Evolutionary conservation across 768 basidiomycete genomes (phyloP), one percentile per base, ranked within the genome.

Genomic region (Rhodotorula diobovata): DNA sequence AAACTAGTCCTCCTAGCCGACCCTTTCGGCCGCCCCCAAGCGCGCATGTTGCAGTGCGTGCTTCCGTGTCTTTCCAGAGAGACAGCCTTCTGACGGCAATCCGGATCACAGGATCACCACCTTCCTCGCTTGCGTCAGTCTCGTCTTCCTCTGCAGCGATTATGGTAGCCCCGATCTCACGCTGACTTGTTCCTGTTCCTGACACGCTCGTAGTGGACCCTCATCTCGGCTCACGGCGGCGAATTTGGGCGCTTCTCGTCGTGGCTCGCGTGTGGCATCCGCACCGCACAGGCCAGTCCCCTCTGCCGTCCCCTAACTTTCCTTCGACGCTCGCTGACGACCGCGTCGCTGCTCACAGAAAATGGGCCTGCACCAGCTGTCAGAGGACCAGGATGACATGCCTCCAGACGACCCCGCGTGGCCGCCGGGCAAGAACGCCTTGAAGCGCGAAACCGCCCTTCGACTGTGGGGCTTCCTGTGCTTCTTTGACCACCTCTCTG

Each of bases 351-450:
- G 41, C 18, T 18, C 8, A 4, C 51, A 71, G 56, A 59, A 61
- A 9, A 63, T 74, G 2, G 69, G 69, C 14, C 61, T 74, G 6
- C 73, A 74, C 30, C 69, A 63, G 4, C 55, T 74, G 20, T 62
- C 66, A 15, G 63, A 45, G 63, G 61, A 68, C 43, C 66, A 55
- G 6, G 73, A 74, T 28, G 12, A 37, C 21, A 71, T 71, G 69
- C 73, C 73, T 39, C 62, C 57, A 2, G 72, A 70, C 64, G 69
- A 70, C 30, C 45, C 60, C 1, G 60, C 59, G 25, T 60, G 66
- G 63, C 73, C 73, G n/a, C 63, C 69, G 4, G 73, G 73, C 15
- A 74, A 74, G 63, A 74, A 74, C 63, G 56, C 68, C 2, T 50
- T 74, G 41, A 74, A 74, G 51, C 58, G 73, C 9, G 66, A 74